A percentile compares a stretch with the other conserved stretches of the same genome.
phyloP scores from a whole-genome alignment of 176 grass and related monocot genomes.

The Phoenix roebelenii region DNA sequence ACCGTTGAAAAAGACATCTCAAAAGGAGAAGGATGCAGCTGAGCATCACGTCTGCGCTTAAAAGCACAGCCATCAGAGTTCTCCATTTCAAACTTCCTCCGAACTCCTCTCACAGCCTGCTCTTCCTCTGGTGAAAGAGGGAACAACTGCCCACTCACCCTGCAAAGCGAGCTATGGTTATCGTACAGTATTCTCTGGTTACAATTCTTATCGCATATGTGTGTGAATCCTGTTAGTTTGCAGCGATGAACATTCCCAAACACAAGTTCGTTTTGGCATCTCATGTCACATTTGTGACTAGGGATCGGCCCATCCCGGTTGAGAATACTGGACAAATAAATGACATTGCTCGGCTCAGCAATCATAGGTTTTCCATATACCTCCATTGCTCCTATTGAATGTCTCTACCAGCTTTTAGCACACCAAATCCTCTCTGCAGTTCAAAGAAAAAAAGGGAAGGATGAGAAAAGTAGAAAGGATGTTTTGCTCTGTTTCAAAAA shows the following conservation, averaged over 20 bases:
- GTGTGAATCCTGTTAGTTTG: constrained; percentile 72
- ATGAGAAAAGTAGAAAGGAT: too few species aligned
- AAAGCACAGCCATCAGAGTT: constrained; percentile 70
- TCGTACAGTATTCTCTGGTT: constrained; percentile 96
- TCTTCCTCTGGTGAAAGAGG: constrained; percentile 67
- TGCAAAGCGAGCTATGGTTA: constrained; percentile 91
- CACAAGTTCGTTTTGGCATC: constrained; percentile 86
- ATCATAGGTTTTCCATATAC: constrained; percentile 88
- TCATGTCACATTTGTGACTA: constrained; percentile 94
- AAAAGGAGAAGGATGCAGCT: constrained; percentile 73
- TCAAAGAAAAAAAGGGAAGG: too few species aligned
- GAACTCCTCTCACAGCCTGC: constrained; percentile 84
- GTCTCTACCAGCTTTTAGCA: too few species aligned
- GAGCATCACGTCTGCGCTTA: constrained; percentile 73
- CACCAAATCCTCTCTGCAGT: too few species aligned
- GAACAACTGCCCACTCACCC: constrained; percentile 87
- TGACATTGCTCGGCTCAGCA: constrained; percentile 94
- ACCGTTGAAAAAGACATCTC: constrained; percentile 73
- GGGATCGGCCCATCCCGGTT: constrained; percentile 61
- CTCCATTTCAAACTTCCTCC: constrained; percentile 84
- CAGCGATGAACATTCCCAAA: constrained; percentile 96
- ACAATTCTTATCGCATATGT: constrained; percentile 98
- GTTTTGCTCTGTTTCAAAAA: too few species aligned
- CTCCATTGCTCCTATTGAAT: constrained; percentile 52
- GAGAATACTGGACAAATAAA: constrained; percentile 93